These are phyloP conservation scores for Neurospora sp. DNA, from an alignment of 2,329 filamentous ascomycete species.

Conservation along the genomic window DNA sequence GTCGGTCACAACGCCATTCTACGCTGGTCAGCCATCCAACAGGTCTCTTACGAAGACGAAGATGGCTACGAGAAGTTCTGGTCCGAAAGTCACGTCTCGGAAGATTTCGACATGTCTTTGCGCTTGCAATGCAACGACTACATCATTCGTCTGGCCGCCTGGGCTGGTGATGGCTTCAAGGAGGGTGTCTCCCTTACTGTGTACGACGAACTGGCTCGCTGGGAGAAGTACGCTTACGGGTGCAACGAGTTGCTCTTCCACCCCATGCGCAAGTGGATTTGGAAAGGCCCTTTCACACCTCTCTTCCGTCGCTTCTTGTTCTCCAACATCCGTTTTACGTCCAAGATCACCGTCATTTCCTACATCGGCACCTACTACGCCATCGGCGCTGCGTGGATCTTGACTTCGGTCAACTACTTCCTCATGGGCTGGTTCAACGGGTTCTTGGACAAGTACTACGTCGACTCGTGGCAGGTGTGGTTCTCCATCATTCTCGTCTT, in stretches of 20 bases:
- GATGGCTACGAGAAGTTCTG: constrained; percentile 71
- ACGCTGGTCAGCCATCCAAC: constrained; percentile 65
- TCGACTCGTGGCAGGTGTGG: constrained; percentile 71
- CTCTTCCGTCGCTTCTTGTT: constrained; percentile 66
- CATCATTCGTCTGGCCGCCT: constrained; percentile 61
- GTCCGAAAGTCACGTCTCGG: constrained; percentile 71
- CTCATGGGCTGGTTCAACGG: constrained; percentile 67
- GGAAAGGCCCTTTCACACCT: constrained; percentile 65
- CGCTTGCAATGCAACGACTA: constrained; percentile 64
- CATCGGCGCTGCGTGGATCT: constrained; percentile 64
- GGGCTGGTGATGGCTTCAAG: constrained; percentile 68
- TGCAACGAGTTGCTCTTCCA: constrained; percentile 78
- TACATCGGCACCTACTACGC: constrained; percentile 77
- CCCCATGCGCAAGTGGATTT: constrained; percentile 63
- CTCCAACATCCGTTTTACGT: constrained; percentile 64
- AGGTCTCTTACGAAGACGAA: constrained; percentile 59
- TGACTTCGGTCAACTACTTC: constrained; percentile 67
- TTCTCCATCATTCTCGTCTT: constrained; percentile 73
- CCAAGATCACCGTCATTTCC: constrained; percentile 65
- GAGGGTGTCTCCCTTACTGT: constrained; percentile 78
- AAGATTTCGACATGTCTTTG: constrained; percentile 75
- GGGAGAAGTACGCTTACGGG: constrained; percentile 82
- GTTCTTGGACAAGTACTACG: constrained; percentile 69
- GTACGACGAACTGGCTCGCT: constrained; percentile 73
- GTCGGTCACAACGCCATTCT: constrained; percentile 74